Base-by-base conservation (phyloP, 78 protist genomes). In the Paratrimastix pyriformis region DNA sequence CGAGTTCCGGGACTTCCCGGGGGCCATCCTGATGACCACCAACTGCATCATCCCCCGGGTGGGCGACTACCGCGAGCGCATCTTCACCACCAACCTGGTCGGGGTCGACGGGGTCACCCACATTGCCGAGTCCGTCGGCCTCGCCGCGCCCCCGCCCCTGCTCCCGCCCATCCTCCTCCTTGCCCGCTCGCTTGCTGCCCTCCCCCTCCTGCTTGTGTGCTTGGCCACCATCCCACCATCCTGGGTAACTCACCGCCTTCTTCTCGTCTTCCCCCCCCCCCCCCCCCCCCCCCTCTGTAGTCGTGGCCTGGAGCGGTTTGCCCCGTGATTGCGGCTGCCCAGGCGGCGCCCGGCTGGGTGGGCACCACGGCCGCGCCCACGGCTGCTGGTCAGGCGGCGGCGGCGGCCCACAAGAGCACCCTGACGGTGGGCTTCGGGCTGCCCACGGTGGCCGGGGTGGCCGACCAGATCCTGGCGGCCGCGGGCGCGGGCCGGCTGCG, bases 311-410 rank as follows among this genome's bases (percentile, higher is more conserved):
- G 42, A 83, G 88, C 18, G 52, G 30, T 38, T 58, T 82, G 32
- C n/a, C 88, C 15, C 29, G 74, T 15, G 42, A 86, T 33, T 58
- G 82, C 9, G 59, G 18, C 39, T 91, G 92, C 15, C 64, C 44
- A 1, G 44, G 50, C 33, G 54, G 88, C 54, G 38, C 88, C 58
- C 84, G 37, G n/a, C 87, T 73, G 30, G 32, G 87, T 40, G 52
- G 77, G 68, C 26, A 11, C 38, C 93, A 93, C 37, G 52, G 40
- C 26, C 3, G 89, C 60, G 29, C 7, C 38, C 85, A 60, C 72
- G 55, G 87, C 75, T 80, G 42, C 62, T 66, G 89, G 30, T 84
- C 89, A 46, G 93, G 93, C 44, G 93, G 93, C 32, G 87, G 93
- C 60, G 93, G 87, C 60, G 91, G 91, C n/a, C 21, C 35, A 45